Evolutionary conservation across 257 asterid species (phyloP).

Genomic region (Solanum raphanifolium): DNA sequence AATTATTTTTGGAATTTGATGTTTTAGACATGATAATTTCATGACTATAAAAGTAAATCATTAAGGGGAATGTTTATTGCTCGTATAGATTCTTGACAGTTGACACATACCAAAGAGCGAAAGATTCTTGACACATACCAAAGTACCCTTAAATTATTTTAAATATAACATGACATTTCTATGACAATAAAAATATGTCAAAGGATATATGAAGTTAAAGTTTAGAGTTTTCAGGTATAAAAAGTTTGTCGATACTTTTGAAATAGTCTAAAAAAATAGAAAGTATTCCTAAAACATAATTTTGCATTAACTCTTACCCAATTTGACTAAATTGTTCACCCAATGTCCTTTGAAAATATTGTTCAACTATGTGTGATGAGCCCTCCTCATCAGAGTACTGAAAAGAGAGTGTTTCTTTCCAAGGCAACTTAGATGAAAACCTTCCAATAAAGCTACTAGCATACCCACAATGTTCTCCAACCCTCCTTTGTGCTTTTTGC

Average conservation of each 20-base stretch:
- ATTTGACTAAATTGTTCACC: not conserved
- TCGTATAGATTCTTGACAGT: not conserved
- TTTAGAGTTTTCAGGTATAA: not conserved
- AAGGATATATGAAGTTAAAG: not conserved
- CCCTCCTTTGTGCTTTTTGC: not conserved
- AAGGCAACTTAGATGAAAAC: not conserved
- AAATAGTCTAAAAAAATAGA: not conserved
- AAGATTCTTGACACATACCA: not conserved
- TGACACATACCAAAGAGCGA: not conserved
- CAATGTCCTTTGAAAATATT: not conserved
- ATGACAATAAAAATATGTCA: not conserved
- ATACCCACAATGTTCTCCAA: slow-evolving; percentile 2
- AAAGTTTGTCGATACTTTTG: not conserved
- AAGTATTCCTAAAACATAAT: not conserved
- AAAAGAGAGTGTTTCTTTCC: slow-evolving; percentile 8
- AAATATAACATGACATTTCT: not conserved
- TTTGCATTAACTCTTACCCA: not conserved
- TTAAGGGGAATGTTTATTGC: not conserved
- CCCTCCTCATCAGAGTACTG: not conserved
- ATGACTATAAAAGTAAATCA: not conserved
- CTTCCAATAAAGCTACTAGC: not conserved
- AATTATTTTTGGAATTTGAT: not conserved
- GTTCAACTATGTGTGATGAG: not conserved
- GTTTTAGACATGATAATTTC: not conserved
- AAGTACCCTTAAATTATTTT: not conserved